Evolutionary conservation across 2,329 filamentous ascomycete species (phyloP).

Genomic region (Chaetomium strumarium): DNA sequence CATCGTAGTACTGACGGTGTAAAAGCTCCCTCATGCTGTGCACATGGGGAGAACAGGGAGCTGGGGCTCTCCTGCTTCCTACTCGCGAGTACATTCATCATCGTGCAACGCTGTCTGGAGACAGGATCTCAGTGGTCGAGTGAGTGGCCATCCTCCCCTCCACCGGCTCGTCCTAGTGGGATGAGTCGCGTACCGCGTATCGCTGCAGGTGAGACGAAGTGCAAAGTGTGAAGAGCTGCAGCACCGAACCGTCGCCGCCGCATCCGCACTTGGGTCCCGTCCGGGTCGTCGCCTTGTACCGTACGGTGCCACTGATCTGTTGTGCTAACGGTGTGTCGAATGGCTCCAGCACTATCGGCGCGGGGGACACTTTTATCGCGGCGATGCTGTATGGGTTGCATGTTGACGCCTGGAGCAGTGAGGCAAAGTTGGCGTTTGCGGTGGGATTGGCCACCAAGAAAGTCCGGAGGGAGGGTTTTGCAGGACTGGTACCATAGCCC

Average conservation of each 20-base stretch:
- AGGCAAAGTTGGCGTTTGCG: constrained; percentile 50
- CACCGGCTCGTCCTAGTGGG: not conserved
- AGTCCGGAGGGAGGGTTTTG: constrained; percentile 61
- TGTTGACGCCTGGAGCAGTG: constrained; percentile 39
- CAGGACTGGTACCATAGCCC: constrained; percentile 35
- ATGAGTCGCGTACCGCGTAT: not conserved
- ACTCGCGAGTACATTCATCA: constrained; percentile 34
- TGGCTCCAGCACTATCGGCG: constrained; percentile 57
- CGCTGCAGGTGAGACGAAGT: constrained; percentile 1
- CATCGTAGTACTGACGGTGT: constrained; percentile 8
- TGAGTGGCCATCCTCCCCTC: constrained; percentile 36
- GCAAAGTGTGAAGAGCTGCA: constrained; percentile 1
- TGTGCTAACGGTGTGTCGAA: constrained; percentile 12
- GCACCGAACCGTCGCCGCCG: not conserved
- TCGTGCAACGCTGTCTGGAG: constrained; percentile 35
- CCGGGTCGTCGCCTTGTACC: not conserved
- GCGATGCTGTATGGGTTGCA: constrained; percentile 60
- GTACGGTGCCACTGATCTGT: not conserved
- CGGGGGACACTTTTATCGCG: constrained; percentile 71
- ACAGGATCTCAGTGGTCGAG: constrained; percentile 49
- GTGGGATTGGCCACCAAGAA: constrained; percentile 63
- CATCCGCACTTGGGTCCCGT: constrained; percentile 8
- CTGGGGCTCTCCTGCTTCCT: constrained; percentile 39
- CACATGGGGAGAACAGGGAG: constrained; percentile 42
- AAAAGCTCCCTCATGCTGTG: constrained; percentile 36